These are phyloP conservation scores for Mucor sp. DNA, from an alignment of 371 early-diverging fungal genomes.

Conservation along the genomic window DNA sequence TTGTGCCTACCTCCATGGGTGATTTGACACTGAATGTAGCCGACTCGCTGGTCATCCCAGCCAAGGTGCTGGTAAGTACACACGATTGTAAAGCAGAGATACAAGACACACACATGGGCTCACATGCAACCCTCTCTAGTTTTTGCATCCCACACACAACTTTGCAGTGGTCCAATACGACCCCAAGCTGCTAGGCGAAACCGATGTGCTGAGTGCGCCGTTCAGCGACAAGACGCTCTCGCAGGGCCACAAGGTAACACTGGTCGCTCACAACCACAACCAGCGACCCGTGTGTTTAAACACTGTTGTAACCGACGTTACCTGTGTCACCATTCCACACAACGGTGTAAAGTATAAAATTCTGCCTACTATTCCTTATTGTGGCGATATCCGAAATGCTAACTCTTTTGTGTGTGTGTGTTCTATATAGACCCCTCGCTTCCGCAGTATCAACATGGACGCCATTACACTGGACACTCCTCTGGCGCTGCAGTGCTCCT, in stretches of 20 bases:
- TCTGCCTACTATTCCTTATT: not conserved
- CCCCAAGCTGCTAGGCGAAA: constrained; percentile 71
- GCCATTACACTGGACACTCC: constrained; percentile 89
- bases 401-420: not conserved
- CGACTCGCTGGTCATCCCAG: constrained; percentile 78
- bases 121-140: no score
- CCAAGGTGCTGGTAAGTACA: constrained; percentile 56
- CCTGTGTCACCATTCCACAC: constrained; percentile 79
- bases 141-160: constrained; percentile 87
- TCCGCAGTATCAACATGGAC: constrained; percentile 79
- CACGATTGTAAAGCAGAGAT: no score
- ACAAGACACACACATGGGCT: no score
- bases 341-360: constrained; percentile 53
- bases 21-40: constrained; percentile 78
- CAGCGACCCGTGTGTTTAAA: constrained; percentile 73
- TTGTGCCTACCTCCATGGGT: constrained; percentile 75
- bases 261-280: constrained; percentile 82
- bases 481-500: constrained; percentile 78
- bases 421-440: constrained; percentile 72
- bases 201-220: constrained; percentile 68
- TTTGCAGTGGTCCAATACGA: constrained; percentile 77
- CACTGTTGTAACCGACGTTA: constrained; percentile 80
- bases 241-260: constrained; percentile 66
- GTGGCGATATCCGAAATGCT: not conserved
- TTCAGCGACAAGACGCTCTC: constrained; percentile 59